Percentiles rank a stretch among this genome's conserved stretches.
Evolutionary conservation across 148 eudicot species (phyloP).

Genomic region (Vaccinium corymbosum): DNA sequence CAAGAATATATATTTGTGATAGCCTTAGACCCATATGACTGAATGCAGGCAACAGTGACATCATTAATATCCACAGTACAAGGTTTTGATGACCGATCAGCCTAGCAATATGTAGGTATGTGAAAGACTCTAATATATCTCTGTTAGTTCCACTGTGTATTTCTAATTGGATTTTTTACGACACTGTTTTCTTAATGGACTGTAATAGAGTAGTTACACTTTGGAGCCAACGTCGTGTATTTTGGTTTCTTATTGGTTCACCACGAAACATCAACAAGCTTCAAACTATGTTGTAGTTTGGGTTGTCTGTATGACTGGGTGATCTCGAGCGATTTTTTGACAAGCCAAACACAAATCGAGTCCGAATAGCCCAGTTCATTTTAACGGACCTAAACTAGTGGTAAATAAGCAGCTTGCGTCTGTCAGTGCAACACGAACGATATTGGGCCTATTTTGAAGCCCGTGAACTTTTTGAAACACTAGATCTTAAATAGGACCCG

Average conservation of each 20-base stretch:
- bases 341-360: not conserved
- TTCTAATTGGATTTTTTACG: not conserved
- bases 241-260: not conserved
- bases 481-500: not conserved
- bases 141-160: not conserved
- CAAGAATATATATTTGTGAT: not conserved
- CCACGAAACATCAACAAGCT: not conserved
- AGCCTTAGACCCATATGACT: not conserved
- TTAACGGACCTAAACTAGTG: not conserved
- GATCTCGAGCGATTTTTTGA: not conserved
- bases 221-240: not conserved
- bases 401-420: not conserved
- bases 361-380: not conserved
- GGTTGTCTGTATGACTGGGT: not conserved
- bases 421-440: not conserved
- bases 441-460: not conserved
- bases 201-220: not conserved
- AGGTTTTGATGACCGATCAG: not conserved
- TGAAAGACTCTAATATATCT: not conserved
- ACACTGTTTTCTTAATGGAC: not conserved
- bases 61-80: not conserved
- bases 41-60: constrained; percentile 3
- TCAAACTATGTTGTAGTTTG: not conserved
- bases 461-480: not conserved
- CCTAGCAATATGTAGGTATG: not conserved